Base-by-base conservation (phyloP, 73 alveolate genomes). In the Effrenium voratum region DNA sequence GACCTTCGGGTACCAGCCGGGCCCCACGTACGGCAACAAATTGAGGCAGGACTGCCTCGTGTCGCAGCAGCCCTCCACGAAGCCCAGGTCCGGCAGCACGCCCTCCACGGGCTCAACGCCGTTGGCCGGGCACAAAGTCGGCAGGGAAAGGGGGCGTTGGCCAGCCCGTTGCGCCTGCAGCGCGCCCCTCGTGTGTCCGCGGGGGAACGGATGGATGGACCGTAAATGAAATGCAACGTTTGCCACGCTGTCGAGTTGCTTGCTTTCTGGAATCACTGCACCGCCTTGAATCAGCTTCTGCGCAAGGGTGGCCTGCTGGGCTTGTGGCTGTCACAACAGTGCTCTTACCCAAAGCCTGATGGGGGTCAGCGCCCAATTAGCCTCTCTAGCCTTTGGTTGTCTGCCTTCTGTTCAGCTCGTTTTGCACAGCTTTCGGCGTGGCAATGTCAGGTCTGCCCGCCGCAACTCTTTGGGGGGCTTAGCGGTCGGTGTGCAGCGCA, bases 191-290 rank as follows among this genome's bases (percentile, higher is more conserved):
- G 15, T 32, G 36, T 13, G 76, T 63, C 41, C 6, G 41, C 41
- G 76, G 76, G 15, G 76, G 76, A 32, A 32, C 76, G 15, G 76
- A 63, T 63, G 76, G 76, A 4, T 63, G 76, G 76, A 63, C 76
- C 22, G 30, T 63, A 32, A 32, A 22, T 24, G 76, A 63, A 63
- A 22, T 22, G 76, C 34, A 38, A 22, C 76, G 76, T 24, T 63
- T 63, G 76, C 76, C 76, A 22, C 8, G 30, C 34, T 63, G 76
- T 22, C 15, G 15, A 32, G 15, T 63, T 32, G 76, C 15, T 5
- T 38, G 15, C 41, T 63, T 63, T 38, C 36, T 63, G 76, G 41
- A 63, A 38, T 63, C 41, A 22, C 76, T 63, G n/a, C n/a, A n/a
- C 34, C 36, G 76, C 30, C 38, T 22, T 22, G 76, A 32, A 13